Conservation (phyloP, 2,329 filamentous ascomycete genomes). For the Elsinoe ampelina region DNA sequence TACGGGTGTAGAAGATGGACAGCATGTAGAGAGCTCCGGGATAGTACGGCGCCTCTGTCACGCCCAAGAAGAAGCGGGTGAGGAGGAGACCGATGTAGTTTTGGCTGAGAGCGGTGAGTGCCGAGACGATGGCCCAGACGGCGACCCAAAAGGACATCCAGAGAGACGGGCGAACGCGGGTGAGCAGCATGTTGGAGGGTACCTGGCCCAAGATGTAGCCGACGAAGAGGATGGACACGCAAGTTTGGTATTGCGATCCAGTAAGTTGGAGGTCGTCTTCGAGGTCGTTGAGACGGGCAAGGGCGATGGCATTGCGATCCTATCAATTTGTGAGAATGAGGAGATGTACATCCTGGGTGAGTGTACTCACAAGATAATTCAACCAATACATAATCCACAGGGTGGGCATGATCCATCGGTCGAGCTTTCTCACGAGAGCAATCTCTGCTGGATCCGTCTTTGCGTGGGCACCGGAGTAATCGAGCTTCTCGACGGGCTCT, state of each 20-base stretch:
- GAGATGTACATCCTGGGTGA: background rate
- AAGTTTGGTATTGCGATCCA: constrained; percentile 33
- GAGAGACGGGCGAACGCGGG: constrained; percentile 32
- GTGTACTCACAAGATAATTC: constrained; percentile 18
- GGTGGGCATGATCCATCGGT: constrained; percentile 16
- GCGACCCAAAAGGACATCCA: constrained; percentile 38
- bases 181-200: constrained; percentile 38
- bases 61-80: constrained; percentile 48
- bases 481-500: constrained; percentile 12
- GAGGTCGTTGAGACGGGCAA: constrained; percentile 31
- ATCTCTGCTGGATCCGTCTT: constrained; percentile 27
- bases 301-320: constrained; percentile 36
- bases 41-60: constrained; percentile 37
- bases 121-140: constrained; percentile 29
- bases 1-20: constrained; percentile 32
- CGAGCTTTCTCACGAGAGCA: constrained; percentile 24
- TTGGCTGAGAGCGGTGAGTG: constrained; percentile 19
- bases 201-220: constrained; percentile 34
- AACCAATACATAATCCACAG: constrained; percentile 21
- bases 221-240: constrained; percentile 31
- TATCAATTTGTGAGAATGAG: background rate
- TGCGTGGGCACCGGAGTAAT: constrained; percentile 25
- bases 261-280: constrained; percentile 36
- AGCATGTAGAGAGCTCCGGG: constrained; percentile 36
- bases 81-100: constrained; percentile 22